These are phyloP conservation scores for Salvia rosmarinus DNA, from an alignment of 257 asterid genomes.

Conservation along the genomic window DNA sequence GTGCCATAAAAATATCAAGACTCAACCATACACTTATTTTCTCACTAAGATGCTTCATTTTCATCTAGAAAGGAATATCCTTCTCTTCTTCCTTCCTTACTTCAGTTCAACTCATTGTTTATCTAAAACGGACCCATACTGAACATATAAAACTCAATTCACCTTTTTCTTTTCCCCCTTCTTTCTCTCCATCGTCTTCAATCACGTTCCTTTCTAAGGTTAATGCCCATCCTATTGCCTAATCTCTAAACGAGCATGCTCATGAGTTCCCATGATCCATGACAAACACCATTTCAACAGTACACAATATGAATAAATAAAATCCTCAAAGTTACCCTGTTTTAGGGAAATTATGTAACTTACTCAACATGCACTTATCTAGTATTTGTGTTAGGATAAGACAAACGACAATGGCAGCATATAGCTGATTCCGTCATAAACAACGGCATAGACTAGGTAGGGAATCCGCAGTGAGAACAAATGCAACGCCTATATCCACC, in stretches of 20 bases:
- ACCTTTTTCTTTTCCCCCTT: not conserved
- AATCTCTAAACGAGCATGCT: not conserved
- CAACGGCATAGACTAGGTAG: not conserved
- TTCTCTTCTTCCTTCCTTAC: not conserved
- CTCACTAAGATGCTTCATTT: slow-evolving; percentile 10
- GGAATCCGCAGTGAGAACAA: not conserved
- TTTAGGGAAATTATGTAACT: not conserved
- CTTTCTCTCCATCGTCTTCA: not conserved
- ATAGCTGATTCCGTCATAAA: not conserved
- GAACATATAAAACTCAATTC: slow-evolving; percentile 1
- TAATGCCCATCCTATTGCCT: not conserved
- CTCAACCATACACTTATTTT: not conserved
- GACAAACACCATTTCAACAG: not conserved
- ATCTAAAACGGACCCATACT: not conserved
- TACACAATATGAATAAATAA: not conserved
- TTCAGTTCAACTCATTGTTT: not conserved
- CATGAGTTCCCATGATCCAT: not conserved
- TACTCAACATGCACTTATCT: not conserved
- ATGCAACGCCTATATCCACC: not conserved
- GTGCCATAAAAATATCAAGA: slow-evolving; percentile 1
- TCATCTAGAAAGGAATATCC: not conserved
- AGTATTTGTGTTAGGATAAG: not conserved
- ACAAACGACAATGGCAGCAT: not conserved
- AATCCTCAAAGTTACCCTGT: not conserved
- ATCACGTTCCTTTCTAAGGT: not conserved